Evolutionary conservation across 2,329 filamentous ascomycete species (phyloP).

Genomic region (Neophaeococcomyces mojaviensis): DNA sequence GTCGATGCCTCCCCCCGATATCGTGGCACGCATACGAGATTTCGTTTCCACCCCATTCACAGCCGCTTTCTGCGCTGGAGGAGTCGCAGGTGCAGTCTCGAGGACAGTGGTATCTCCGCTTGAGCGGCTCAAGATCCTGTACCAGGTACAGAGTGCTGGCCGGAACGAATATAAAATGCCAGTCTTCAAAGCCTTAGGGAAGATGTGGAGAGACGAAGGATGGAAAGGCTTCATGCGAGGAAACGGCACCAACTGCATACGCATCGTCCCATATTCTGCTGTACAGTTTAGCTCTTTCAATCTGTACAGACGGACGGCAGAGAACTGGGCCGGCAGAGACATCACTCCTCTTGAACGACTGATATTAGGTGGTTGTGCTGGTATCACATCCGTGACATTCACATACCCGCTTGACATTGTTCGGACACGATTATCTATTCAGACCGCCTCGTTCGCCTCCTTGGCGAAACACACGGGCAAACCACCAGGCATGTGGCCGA

Average conservation of each 20-base stretch:
- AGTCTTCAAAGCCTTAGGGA: constrained; percentile 75
- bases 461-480: constrained; percentile 58
- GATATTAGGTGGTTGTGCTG: constrained; percentile 82
- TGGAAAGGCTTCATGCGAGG: constrained; percentile 97
- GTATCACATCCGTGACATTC: constrained; percentile 88
- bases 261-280: constrained; percentile 95
- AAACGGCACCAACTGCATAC: constrained; percentile 96
- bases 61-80: constrained; percentile 88
- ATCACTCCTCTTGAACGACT: constrained; percentile 68
- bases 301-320: constrained; percentile 87
- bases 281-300: constrained; percentile 99
- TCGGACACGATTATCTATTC: constrained; percentile 87
- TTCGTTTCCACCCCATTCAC: constrained; percentile 71
- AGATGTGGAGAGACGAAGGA: constrained; percentile 96
- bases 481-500: constrained; percentile 87
- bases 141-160: constrained; percentile 87
- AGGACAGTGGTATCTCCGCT: constrained; percentile 93
- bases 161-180: constrained; percentile 90
- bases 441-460: constrained; percentile 87
- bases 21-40: constrained; percentile 25
- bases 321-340: constrained; percentile 64
- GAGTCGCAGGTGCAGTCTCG: constrained; percentile 92
- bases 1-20: constrained; percentile 16
- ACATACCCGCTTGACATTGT: constrained; percentile 98
- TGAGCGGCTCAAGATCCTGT: constrained; percentile 93